Evolutionary conservation across 139 green algal genomes (phyloP).

Genomic region (Spirogloea muscicola): DNA sequence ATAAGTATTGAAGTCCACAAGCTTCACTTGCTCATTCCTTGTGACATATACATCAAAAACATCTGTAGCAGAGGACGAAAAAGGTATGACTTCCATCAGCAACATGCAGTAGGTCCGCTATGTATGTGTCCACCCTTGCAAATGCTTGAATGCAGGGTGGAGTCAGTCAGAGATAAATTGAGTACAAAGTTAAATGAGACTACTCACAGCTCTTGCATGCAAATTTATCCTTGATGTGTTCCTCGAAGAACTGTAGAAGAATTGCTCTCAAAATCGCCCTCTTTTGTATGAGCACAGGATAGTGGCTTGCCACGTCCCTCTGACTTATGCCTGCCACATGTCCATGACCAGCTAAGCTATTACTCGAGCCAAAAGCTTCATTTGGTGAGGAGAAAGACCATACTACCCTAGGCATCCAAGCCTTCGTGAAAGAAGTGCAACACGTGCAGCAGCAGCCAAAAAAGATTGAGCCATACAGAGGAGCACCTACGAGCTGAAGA

Average conservation of each 20-base stretch:
- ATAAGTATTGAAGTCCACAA: constrained; percentile 90
- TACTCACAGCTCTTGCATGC: not conserved
- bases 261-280: constrained; percentile 37
- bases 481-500: not conserved
- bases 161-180: not conserved
- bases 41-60: constrained; percentile 81
- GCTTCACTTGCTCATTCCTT: constrained; percentile 47
- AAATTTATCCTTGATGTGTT: constrained; percentile 7
- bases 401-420: not conserved
- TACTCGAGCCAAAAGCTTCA: not conserved
- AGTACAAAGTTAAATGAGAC: not conserved
- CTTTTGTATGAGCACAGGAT: constrained; percentile 39
- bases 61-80: constrained; percentile 29
- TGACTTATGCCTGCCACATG: constrained; percentile 61
- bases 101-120: not conserved
- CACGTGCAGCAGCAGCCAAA: not conserved
- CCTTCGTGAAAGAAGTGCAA: not conserved
- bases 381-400: not conserved
- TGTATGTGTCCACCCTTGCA: not conserved
- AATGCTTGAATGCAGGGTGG: not conserved
- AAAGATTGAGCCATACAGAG: not conserved
- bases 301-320: constrained; percentile 66
- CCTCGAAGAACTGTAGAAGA: constrained; percentile 53
- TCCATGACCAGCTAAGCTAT: too few relatives aligned
- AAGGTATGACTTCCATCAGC: constrained; percentile 2